Conservation (phyloP, 2,329 filamentous ascomycete species). For the Trichoderma cornu-damae region DNA sequence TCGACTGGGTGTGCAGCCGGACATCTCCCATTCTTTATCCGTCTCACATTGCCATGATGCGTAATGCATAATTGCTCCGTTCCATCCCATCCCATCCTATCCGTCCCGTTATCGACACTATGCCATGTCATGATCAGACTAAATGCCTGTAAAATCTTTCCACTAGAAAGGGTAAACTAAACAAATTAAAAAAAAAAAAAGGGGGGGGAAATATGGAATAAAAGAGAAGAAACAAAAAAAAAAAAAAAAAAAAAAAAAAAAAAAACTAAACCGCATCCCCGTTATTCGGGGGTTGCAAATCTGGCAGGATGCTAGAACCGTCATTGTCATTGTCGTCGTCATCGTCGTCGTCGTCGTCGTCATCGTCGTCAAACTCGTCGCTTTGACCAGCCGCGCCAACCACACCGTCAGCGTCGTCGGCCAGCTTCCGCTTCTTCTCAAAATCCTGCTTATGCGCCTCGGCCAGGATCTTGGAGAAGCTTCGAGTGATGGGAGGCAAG, state of each 20-base stretch:
- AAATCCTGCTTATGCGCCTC: conserved; percentile 89
- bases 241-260: background rate
- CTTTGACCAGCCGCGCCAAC: conserved; percentile 30
- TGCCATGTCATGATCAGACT: no score
- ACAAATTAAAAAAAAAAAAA: no score
- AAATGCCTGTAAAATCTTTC: no score
- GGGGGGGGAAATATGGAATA: no score
- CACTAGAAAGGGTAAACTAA: no score
- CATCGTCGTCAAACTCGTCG: conserved; percentile 33
- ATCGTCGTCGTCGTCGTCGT: conserved; percentile 23
- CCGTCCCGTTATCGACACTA: no score
- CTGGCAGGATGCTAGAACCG: conserved; percentile 17
- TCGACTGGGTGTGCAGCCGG: no score
- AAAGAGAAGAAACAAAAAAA: background rate
- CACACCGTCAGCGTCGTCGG: conserved; percentile 25
- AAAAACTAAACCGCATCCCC: background rate
- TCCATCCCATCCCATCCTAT: no score
- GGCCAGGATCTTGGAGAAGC: conserved; percentile 62
- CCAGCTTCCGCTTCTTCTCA: conserved; percentile 61
- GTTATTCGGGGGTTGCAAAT: background rate
- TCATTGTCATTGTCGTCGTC: conserved; percentile 25
- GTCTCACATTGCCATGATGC: background rate
- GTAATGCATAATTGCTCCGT: background rate
- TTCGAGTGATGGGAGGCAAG: conserved; percentile 24
- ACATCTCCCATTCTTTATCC: background rate